These are phyloP conservation scores for Punctularia strigosozonata DNA, from an alignment of 768 basidiomycete species.

Conservation along the genomic window DNA sequence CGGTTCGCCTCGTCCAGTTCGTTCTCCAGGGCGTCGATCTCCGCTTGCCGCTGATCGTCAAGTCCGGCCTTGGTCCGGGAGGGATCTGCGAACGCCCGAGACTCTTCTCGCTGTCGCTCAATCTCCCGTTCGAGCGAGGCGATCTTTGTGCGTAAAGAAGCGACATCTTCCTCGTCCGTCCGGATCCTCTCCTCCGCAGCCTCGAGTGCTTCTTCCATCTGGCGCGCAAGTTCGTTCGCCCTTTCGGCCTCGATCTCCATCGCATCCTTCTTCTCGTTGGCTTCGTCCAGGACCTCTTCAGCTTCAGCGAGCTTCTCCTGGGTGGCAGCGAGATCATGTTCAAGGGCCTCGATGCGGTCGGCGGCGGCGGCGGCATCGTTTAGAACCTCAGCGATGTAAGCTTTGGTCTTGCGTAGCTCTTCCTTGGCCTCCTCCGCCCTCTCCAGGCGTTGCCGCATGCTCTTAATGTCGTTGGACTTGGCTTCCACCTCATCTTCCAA, in stretches of 20 bases:
- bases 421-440: constrained; percentile 12
- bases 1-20: constrained; percentile 70
- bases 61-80: constrained; percentile 17
- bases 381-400: constrained; percentile 47
- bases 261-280: constrained; percentile 36
- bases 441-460: constrained; percentile 13
- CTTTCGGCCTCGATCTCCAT: constrained; percentile 42
- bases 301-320: constrained; percentile 33
- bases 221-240: constrained; percentile 42
- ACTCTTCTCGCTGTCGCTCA: constrained; percentile 18
- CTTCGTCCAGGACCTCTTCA: constrained; percentile 19
- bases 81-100: constrained; percentile 14
- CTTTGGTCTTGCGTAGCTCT: constrained; percentile 30
- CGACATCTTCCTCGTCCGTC: constrained; percentile 43
- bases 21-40: constrained; percentile 54
- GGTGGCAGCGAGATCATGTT: constrained; percentile 37
- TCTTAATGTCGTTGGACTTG: constrained; percentile 19
- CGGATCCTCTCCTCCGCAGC: constrained; percentile 63
- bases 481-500: constrained; percentile 26
- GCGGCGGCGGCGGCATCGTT: constrained; percentile 40
- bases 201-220: constrained; percentile 69
- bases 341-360: constrained; percentile 43
- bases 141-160: constrained; percentile 38
- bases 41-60: constrained; percentile 30
- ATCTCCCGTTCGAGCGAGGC: constrained; percentile 46